Conservation (phyloP, 345 rosid species). For the Raphanus sativus region DNA sequence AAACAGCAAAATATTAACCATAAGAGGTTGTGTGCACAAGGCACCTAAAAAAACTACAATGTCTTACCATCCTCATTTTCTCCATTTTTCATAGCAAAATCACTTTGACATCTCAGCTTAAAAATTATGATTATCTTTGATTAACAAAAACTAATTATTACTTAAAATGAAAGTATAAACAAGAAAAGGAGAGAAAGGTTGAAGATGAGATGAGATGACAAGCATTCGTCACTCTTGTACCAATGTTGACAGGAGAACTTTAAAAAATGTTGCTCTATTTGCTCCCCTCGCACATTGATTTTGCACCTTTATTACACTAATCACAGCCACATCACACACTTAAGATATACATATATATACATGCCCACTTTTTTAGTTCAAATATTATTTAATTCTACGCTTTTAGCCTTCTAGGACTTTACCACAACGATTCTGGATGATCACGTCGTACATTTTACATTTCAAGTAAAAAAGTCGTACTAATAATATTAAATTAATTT, state of each 20-base stretch:
- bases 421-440: background rate
- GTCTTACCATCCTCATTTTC: slow-evolving; percentile 11
- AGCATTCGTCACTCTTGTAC: background rate
- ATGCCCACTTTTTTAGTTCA: background rate
- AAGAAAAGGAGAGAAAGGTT: background rate
- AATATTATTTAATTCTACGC: background rate
- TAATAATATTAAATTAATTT: background rate
- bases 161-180: background rate
- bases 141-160: slow-evolving; percentile 4
- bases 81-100: background rate
- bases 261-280: slow-evolving; percentile 4
- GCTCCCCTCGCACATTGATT: background rate
- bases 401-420: background rate
- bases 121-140: slow-evolving; percentile 9
- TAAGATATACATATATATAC: background rate
- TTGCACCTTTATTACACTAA: background rate
- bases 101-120: slow-evolving; percentile 18
- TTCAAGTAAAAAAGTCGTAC: background rate
- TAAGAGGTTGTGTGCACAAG: background rate
- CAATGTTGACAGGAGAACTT: slow-evolving; percentile 29
- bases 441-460: background rate
- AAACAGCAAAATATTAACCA: background rate
- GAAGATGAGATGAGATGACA: slow-evolving; percentile 5
- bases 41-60: slow-evolving; percentile 2
- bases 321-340: background rate